Conservation (phyloP, 495 filamentous ascomycete genomes). For the Xylaria sp. region DNA sequence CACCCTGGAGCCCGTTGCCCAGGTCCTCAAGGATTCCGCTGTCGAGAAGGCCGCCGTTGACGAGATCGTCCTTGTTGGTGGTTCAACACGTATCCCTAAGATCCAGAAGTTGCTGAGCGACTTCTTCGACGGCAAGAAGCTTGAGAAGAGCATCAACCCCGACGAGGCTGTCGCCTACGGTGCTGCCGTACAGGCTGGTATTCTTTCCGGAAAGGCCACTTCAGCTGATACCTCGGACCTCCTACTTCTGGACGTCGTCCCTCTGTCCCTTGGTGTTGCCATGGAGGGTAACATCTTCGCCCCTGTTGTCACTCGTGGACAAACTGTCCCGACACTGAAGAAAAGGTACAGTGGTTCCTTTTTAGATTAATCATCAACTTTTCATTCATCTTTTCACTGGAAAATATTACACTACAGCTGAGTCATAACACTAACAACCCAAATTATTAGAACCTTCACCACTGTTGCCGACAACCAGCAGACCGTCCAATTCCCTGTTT, state of each 20-base stretch:
- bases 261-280: slow-evolving; percentile 97
- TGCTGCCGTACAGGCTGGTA: slow-evolving; percentile 97
- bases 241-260: slow-evolving; percentile 94
- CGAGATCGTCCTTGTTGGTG: slow-evolving; percentile 98
- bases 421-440: background rate
- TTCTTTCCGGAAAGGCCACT: slow-evolving; percentile 95
- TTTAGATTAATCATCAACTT: no score
- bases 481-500: slow-evolving; percentile 97
- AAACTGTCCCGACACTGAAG: slow-evolving; percentile 92
- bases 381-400: no score
- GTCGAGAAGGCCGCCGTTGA: slow-evolving; percentile 94
- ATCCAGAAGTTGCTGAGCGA: slow-evolving; percentile 98
- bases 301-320: slow-evolving; percentile 88
- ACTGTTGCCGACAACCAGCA: slow-evolving; percentile 96
- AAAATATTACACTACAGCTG: no score
- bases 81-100: slow-evolving; percentile 98
- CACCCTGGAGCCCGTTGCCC: slow-evolving; percentile 97
- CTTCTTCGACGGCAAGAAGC: slow-evolving; percentile 99
- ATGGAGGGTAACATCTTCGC: slow-evolving; percentile 99
- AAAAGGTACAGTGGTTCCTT: slow-evolving; percentile 58
- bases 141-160: slow-evolving; percentile 99
- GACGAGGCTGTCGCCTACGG: slow-evolving; percentile 99
- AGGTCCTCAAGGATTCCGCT: slow-evolving; percentile 95
- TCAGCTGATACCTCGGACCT: slow-evolving; percentile 96
- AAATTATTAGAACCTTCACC: slow-evolving; percentile 74